Evolutionary conservation across 2,329 filamentous ascomycete genomes (phyloP).

Genomic region (Conoideocrella luteorostrata): DNA sequence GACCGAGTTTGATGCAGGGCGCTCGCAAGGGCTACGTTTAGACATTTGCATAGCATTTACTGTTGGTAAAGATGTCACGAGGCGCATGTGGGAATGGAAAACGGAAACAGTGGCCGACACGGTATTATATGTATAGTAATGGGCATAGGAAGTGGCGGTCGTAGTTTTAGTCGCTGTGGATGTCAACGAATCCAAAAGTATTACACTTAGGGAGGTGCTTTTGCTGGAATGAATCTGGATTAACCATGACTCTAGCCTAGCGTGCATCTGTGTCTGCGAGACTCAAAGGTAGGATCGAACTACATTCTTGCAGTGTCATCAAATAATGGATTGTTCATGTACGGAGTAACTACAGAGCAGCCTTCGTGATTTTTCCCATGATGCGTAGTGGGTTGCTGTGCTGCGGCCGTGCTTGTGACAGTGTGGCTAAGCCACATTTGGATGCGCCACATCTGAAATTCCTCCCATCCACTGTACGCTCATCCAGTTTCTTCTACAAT

Average conservation of each 20-base stretch:
- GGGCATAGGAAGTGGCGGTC: constrained; percentile 10
- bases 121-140: constrained; percentile 20
- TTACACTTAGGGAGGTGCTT: constrained; percentile 1
- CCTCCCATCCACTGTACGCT: constrained; percentile 16
- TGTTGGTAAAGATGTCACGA: constrained; percentile 21
- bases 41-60: constrained; percentile 19
- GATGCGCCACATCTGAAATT: constrained; percentile 26
- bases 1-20: constrained; percentile 35
- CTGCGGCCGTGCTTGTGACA: too few species aligned
- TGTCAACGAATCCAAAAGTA: not conserved
- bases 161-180: not conserved
- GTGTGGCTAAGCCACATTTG: constrained; percentile 24
- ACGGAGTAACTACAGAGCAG: too few species aligned
- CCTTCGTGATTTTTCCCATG: too few species aligned
- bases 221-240: not conserved
- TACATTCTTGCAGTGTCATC: too few species aligned
- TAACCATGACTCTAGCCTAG: too few species aligned
- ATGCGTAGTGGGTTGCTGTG: too few species aligned
- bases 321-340: too few species aligned
- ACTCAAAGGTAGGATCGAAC: too few species aligned
- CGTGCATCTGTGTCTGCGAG: too few species aligned
- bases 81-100: constrained; percentile 19
- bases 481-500: constrained; percentile 10
- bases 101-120: constrained; percentile 18
- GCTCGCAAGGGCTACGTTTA: constrained; percentile 64